Conservation (phyloP, 331 rosid genomes). For the Dryas integrifolia region DNA sequence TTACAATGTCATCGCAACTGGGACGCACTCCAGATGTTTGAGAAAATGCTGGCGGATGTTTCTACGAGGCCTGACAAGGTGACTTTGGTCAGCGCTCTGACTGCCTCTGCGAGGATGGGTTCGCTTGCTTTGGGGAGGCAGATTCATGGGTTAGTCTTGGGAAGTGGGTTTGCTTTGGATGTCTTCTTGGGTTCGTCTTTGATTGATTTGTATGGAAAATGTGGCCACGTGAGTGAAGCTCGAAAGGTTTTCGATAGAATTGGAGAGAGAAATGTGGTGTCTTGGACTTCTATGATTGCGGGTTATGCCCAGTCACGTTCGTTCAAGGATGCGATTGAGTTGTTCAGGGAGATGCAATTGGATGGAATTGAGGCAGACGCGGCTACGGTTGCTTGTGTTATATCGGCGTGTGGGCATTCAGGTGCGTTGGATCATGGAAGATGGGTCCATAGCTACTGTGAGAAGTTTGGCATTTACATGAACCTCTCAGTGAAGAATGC, state of each 20-base stretch:
- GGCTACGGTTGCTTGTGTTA: conserved; percentile 4
- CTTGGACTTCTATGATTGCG: conserved; percentile 24
- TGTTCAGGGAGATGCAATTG: conserved; percentile 22
- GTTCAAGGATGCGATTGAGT: conserved; percentile 17
- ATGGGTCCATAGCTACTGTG: conserved; percentile 24
- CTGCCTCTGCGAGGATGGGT: conserved; percentile 19
- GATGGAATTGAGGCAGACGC: conserved; percentile 16
- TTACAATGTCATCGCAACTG: not conserved
- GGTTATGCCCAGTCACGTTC: conserved; percentile 15
- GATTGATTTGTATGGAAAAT: conserved; percentile 22
- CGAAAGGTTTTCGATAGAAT: conserved; percentile 24
- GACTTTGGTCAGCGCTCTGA: conserved; percentile 19
- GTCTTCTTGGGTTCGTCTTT: conserved; percentile 22
- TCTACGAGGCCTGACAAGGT: conserved; percentile 12
- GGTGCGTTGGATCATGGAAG: conserved; percentile 25
- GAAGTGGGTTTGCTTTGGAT: not conserved
- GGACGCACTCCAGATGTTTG: conserved; percentile 24
- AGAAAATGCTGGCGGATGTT: conserved; percentile 8
- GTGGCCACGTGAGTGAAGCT: conserved; percentile 11
- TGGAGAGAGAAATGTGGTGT: conserved; percentile 21
- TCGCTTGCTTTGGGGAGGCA: conserved; percentile 16
- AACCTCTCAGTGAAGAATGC: conserved; percentile 22
- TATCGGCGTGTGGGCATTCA: conserved; percentile 19
- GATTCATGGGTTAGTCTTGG: conserved; percentile 17
- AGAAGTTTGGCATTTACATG: not conserved